Evolutionary conservation across 2,329 filamentous ascomycete genomes (phyloP), one percentile per base, ranked within the genome.

Genomic region (Periconia sp.): DNA sequence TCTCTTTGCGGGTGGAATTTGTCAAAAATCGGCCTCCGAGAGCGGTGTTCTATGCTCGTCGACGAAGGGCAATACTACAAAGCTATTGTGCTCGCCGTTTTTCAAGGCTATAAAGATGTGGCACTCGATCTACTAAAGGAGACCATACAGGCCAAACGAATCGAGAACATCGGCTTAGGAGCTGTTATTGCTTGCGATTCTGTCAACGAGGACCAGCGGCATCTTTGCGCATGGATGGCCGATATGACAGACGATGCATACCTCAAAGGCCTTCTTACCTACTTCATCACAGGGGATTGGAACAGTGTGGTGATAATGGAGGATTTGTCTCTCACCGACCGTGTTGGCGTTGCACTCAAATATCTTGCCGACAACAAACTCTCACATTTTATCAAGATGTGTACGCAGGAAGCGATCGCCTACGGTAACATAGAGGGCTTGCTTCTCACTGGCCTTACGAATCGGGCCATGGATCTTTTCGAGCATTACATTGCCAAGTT

Each of bases 201-300:
- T 2, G 77, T 81, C 30, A 83, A 83, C 52, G 74, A 80, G 31
- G 82, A 84, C 45, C 86, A 86, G 76, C 79, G 82, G 57, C 81
- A 85, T 56, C 82, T 85, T 42, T 86, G 85, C 57, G 73, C 78
- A 11, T 85, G 84, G 73, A 84, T 87, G 70, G 81, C 82, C 20
- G 83, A 83, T 56, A 83, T 86, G 61, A 80, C 88, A 56, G 85
- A 87, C 0, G 89, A 94, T 63, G 87, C 90, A 0, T 93, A 92
- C 66, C 81, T 94, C 20, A 87, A 90, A 51, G 90, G 89, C 6
- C 88, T 94, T 45, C 90, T 91, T 20, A 86, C 87, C 2, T 86
- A 90, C 60, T 89, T 94, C 56, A 86, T 87, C 10, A 90, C 86
- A 0, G 87, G 88, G 5, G 83, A 91, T 69, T 94, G 91, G 91